phyloP scores from a whole-genome alignment of 805 yeast species.

The Phaffomyces opuntiae region DNA sequence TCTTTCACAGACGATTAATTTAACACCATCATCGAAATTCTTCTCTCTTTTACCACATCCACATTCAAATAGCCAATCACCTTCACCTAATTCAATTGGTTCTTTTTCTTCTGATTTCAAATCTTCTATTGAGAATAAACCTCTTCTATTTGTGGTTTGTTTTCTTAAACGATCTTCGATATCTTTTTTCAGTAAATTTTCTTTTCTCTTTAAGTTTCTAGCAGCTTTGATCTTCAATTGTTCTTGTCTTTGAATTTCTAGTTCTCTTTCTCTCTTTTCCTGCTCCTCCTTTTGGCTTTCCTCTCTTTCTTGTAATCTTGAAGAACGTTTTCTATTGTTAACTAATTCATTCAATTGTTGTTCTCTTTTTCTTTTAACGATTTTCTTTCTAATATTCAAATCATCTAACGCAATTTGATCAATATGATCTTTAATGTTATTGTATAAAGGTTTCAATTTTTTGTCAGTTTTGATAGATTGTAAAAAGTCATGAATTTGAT shows the following conservation, averaged over 20 bases:
- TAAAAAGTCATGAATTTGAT: constrained; percentile 31
- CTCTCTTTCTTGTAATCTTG: constrained; percentile 65
- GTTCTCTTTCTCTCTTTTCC: constrained; percentile 31
- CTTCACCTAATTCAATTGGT: constrained; percentile 26
- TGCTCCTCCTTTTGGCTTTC: constrained; percentile 43
- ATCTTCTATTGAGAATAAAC: constrained; percentile 22
- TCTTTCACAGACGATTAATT: constrained; percentile 28
- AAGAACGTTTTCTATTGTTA: constrained; percentile 66
- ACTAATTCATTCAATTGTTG: constrained; percentile 55
- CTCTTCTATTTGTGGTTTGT: constrained; percentile 16
- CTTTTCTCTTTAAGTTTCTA: constrained; percentile 18
- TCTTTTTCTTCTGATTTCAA: constrained; percentile 13
- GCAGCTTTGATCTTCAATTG: constrained; percentile 40
- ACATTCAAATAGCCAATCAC: constrained; percentile 32
- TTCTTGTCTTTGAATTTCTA: constrained; percentile 19
- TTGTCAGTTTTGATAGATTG: constrained; percentile 24
- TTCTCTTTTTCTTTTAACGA: constrained; percentile 52
- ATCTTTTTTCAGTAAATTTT: constrained; percentile 17
- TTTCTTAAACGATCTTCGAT: constrained; percentile 19
- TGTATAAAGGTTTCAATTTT: constrained; percentile 26
- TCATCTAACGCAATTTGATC: constrained; percentile 37
- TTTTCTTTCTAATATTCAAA: constrained; percentile 44
- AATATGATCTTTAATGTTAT: constrained; percentile 25
- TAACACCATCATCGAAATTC: constrained; percentile 31
- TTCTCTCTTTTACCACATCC: constrained; percentile 28